phyloP scores from a whole-genome alignment of 1,139 yeast species.

The Scheffersomyces parashehatae region DNA sequence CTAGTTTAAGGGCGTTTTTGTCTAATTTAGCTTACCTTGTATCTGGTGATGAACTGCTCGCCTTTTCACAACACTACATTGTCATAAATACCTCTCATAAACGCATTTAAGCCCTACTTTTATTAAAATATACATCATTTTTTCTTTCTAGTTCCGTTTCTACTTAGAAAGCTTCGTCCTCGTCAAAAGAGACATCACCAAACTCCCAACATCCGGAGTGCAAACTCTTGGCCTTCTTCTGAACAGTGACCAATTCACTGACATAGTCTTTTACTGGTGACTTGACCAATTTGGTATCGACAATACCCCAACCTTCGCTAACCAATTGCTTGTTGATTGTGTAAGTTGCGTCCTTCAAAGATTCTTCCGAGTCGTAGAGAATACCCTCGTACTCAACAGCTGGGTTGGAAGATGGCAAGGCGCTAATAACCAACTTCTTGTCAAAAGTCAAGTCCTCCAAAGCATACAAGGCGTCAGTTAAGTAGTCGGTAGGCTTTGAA shows the following conservation, averaged over 20 bases:
- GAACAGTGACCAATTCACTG: constrained; percentile 41
- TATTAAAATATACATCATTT: too few relatives aligned
- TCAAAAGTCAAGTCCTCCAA: constrained; percentile 58
- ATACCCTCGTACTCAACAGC: constrained; percentile 51
- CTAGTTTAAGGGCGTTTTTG: too few relatives aligned
- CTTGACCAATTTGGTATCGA: constrained; percentile 41
- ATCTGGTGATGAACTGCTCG: too few relatives aligned
- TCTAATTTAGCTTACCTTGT: too few relatives aligned
- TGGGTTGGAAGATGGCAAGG: constrained; percentile 40
- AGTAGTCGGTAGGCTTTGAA: constrained; percentile 55
- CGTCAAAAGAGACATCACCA: constrained; percentile 73
- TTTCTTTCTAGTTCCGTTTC: neutral
- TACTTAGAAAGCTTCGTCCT: constrained; percentile 27
- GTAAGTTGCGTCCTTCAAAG: constrained; percentile 55
- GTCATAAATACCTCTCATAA: too few relatives aligned
- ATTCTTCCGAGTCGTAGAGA: constrained; percentile 62
- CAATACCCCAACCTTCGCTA: constrained; percentile 65
- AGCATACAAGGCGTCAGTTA: constrained; percentile 57
- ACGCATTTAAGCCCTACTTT: too few relatives aligned
- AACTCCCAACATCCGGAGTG: constrained; percentile 80
- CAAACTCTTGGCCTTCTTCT: constrained; percentile 48
- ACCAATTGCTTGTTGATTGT: constrained; percentile 67
- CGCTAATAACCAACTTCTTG: constrained; percentile 60
- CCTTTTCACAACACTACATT: too few relatives aligned
- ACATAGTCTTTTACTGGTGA: constrained; percentile 37